Evolutionary conservation across 2,329 filamentous ascomycete genomes (phyloP), one percentile per base, ranked within the genome.

Genomic region (Fusarium concolor): DNA sequence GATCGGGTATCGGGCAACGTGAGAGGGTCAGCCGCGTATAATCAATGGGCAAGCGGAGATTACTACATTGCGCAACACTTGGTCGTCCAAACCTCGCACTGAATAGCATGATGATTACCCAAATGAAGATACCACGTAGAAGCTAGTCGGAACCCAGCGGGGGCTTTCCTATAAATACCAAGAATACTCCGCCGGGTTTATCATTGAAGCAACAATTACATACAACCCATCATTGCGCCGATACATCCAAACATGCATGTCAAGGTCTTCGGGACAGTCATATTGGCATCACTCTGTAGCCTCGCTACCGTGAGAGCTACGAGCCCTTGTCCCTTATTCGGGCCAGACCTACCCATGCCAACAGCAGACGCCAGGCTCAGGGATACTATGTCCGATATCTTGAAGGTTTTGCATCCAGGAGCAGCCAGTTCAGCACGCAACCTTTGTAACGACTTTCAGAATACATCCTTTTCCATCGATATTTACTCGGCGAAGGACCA

Each of bases 381-480:
- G 4, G 24, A 18, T 10, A 4, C 6, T 5, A 1, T 53, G 2
- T 33, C 38, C 2, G 14, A 53, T 2, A 7, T 45, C 3, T 22
- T 5, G 12, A 2, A 33, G 2, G 18, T 26, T 24, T n/a, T 43
- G 15, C 22, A 43, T 26, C 41, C 41, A n/a, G 10, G 7, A 11
- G 22, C 17, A 4, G 22, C 24, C 5, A 14, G 10, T 10, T 9
- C 26, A 11, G 14, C 24, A 14, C 14, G 4, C 20, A 33, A 22
- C 20, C 12, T 53, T 1, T 20, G 22, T 5, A 26, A 44, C 3
- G 28, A 53, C 38, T 24, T 45, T 4, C 28, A 26, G 28, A 53
- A 45, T 8, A 53, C 50, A 10, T 53, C 38, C 3, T 53, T 53
- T 14, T 53, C 50, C 2, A 5, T 45, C 2, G 50, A 45, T 22